A percentile compares a stretch with the other conserved stretches of the same genome.
These are phyloP conservation scores for Beauveria asiatica DNA, from an alignment of 2,329 filamentous ascomycete species.

Conservation along the genomic window DNA sequence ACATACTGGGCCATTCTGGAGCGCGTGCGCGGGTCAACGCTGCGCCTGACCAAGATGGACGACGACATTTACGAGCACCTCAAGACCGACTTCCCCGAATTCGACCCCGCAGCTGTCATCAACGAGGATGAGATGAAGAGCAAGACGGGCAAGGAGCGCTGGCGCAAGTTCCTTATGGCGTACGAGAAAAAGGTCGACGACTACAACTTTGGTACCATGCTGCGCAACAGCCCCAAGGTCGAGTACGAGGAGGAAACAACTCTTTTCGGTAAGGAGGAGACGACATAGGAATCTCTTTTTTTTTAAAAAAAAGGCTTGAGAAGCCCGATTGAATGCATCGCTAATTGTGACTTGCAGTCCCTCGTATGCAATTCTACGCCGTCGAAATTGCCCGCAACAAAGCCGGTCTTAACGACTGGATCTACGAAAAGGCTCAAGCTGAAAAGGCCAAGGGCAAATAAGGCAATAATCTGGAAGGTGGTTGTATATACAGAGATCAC, in stretches of 20 bases:
- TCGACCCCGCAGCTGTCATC: conserved; percentile 72
- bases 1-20: conserved; percentile 97
- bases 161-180: conserved; percentile 86
- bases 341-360: conserved; percentile 28
- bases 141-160: conserved; percentile 85
- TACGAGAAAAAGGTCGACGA: conserved; percentile 96
- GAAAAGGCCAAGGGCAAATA: conserved; percentile 32
- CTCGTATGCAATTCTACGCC: conserved; percentile 50
- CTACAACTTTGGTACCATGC: conserved; percentile 95
- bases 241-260: conserved; percentile 87
- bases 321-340: not conserved
- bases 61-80: conserved; percentile 92
- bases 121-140: conserved; percentile 97
- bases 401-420: conserved; percentile 89
- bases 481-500: not conserved
- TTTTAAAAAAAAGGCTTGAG: too few species aligned
- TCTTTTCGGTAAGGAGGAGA: conserved; percentile 64
- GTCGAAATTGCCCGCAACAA: conserved; percentile 61
- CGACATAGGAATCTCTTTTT: conserved; percentile 5
- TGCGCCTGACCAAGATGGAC: conserved; percentile 89
- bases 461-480: not conserved
- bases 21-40: conserved; percentile 75
- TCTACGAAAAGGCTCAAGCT: conserved; percentile 74
- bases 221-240: conserved; percentile 65
- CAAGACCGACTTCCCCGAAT: conserved; percentile 81